A percentile compares a stretch with the other conserved stretches of the same genome.
Evolutionary conservation across 192 early-diverging fungal species (phyloP).

Genomic region (Powellomyces hirtus): DNA sequence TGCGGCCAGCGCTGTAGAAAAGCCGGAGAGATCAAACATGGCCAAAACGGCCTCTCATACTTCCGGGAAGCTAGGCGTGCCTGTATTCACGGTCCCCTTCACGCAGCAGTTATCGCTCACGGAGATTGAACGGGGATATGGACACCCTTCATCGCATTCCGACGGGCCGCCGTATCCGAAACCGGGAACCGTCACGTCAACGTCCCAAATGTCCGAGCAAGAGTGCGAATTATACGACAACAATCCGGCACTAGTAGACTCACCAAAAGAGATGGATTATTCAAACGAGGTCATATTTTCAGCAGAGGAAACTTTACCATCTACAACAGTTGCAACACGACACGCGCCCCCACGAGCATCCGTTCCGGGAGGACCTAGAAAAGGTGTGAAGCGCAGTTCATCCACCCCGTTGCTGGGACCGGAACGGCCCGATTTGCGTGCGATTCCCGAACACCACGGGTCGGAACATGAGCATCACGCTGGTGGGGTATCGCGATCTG

Average conservation of each 20-base stretch:
- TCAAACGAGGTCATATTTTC: not conserved
- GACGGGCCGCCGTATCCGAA: not conserved
- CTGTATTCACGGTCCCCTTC: not conserved
- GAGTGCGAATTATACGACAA: not conserved
- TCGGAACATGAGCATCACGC: not conserved
- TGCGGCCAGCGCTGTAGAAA: not conserved
- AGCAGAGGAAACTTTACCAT: not conserved
- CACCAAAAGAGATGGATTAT: not conserved
- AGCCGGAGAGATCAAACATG: too few relatives aligned
- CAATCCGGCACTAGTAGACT: not conserved
- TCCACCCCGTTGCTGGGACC: not conserved
- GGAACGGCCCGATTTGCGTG: not conserved
- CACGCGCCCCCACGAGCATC: not conserved
- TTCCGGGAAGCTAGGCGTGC: not conserved
- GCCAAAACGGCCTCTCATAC: too few relatives aligned
- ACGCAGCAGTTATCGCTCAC: not conserved
- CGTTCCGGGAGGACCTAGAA: not conserved
- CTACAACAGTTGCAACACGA: not conserved
- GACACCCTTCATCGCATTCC: not conserved
- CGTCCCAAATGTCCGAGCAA: not conserved
- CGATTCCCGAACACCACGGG: not conserved
- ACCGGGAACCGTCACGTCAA: not conserved
- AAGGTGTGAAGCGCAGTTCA: not conserved
- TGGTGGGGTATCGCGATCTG: not conserved
- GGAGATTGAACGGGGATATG: not conserved